A percentile compares a stretch with the other conserved stretches of the same genome.
Evolutionary conservation across 345 rosid genomes (phyloP).

Genomic region (Psidium friedrichsthalianum): DNA sequence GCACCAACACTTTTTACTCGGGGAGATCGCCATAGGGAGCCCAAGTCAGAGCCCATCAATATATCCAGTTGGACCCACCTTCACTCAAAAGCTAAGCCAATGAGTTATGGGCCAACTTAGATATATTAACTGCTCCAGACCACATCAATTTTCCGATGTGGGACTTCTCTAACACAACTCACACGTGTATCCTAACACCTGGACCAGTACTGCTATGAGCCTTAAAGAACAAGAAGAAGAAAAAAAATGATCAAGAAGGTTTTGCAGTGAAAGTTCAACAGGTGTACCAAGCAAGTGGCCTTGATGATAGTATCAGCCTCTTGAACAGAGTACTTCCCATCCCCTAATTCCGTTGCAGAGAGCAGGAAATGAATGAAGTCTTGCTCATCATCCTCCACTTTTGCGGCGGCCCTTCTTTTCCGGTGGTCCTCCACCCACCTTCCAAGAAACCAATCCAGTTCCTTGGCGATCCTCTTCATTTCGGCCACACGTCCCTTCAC

Average conservation of each 20-base stretch:
- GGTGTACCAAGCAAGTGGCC: constrained; percentile 13
- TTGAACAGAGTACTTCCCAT: neutral
- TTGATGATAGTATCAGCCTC: constrained; percentile 4
- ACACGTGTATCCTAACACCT: no score
- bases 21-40: no score
- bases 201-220: neutral
- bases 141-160: no score
- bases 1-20: no score
- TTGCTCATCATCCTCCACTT: neutral
- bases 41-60: no score
- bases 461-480: constrained; percentile 22
- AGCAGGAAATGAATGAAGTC: constrained; percentile 21
- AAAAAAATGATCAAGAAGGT: neutral
- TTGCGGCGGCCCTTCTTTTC: constrained; percentile 2
- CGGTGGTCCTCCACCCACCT: constrained; percentile 31
- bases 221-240: neutral
- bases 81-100: no score
- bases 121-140: no score
- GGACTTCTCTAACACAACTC: no score
- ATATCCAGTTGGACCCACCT: no score
- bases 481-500: constrained; percentile 5
- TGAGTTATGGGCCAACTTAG: no score
- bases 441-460: constrained; percentile 24
- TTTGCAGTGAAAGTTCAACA: neutral
- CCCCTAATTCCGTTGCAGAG: neutral